Evolutionary conservation across 495 filamentous ascomycete genomes (phyloP).

Genomic region (Aspergillus avenaceus): DNA sequence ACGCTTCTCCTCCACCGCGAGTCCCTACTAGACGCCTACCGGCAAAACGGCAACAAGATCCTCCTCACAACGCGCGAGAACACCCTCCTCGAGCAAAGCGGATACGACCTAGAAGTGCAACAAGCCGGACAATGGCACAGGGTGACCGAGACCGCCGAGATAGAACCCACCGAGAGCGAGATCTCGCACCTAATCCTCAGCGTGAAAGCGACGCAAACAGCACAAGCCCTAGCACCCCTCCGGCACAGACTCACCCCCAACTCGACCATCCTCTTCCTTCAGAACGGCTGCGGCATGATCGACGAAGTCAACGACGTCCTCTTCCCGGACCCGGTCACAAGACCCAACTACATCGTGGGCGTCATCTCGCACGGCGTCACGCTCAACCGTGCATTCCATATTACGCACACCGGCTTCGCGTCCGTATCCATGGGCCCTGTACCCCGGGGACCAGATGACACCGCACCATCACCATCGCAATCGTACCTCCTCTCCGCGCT

Average conservation of each 20-base stretch:
- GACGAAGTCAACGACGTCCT: slow-evolving; percentile 57
- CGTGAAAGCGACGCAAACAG: slow-evolving; percentile 47
- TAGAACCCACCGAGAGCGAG: slow-evolving; percentile 39
- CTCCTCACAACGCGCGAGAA: slow-evolving; percentile 5
- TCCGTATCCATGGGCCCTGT: slow-evolving; percentile 48
- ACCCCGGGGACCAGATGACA: slow-evolving; percentile 13
- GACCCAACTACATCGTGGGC: slow-evolving; percentile 67
- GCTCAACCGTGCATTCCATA: slow-evolving; percentile 47
- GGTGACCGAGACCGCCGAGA: neutral
- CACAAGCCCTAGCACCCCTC: slow-evolving; percentile 50
- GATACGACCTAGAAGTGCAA: slow-evolving; percentile 8
- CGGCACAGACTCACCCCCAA: slow-evolving; percentile 50
- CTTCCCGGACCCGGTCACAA: slow-evolving; percentile 51
- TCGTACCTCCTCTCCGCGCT: slow-evolving; percentile 27
- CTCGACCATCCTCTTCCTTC: slow-evolving; percentile 67
- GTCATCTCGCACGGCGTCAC: slow-evolving; percentile 59
- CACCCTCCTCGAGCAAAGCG: neutral
- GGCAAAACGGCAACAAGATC: slow-evolving; percentile 2
- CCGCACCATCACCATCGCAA: neutral
- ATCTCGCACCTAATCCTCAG: slow-evolving; percentile 60
- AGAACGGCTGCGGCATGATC: slow-evolving; percentile 68
- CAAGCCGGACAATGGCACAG: slow-evolving; percentile 2
- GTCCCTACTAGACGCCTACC: slow-evolving; percentile 12
- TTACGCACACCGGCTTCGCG: slow-evolving; percentile 53
- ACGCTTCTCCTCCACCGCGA: slow-evolving; percentile 40